Base-by-base conservation (phyloP, 345 rosid species). In the Aegle marmelos region DNA sequence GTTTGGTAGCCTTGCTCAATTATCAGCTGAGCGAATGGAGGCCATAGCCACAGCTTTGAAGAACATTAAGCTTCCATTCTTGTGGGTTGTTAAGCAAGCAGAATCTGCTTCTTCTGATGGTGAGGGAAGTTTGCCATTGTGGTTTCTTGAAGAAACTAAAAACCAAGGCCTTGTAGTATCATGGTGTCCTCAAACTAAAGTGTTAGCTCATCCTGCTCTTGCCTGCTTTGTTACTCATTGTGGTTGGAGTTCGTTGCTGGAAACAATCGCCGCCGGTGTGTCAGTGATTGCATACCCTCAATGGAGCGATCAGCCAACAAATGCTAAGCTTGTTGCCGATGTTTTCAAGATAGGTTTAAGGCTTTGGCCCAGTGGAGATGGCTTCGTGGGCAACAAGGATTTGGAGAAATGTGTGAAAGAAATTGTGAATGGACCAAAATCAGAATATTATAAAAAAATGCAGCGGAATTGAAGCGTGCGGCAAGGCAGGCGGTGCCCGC, bases 271-370 rank as follows among this genome's bases (percentile, higher is more conserved):
- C 3, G 78, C 88, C 0, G 92, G 89, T 4, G 83, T 88, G 54
- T 91, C 92, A 8, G 81, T 87, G 33, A 77, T 90, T 2, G 89
- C 85, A 21, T 82, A 58, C 77, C 92, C 92, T 7, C 83, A 83
- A 3, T 90, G 89, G 89, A 77, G 82, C 4, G 94, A 90, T 79
- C 94, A 88, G 75, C 89, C 88, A 6, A 86, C 89, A 0, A 89
- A 86, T 45, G 92, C 89, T 0, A 89, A 87, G 80, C 89, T 87
- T 63, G 33, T 87, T 0, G 74, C 65, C 6, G 88, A 87, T 70
- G 88, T 88, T 59, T 86, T 87, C 16, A 81, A 79, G 45, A 79
- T 79, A 3, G 91, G 91, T 22, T 14, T 86, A 28, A 87, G 88
- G 79, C 48, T 87, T 17, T 65, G 78, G 57, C 72, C 61, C 19